Evolutionary conservation across 371 early-diverging fungal genomes (phyloP), one percentile per base, ranked within the genome.

Genomic region (Mucor mucedo): DNA sequence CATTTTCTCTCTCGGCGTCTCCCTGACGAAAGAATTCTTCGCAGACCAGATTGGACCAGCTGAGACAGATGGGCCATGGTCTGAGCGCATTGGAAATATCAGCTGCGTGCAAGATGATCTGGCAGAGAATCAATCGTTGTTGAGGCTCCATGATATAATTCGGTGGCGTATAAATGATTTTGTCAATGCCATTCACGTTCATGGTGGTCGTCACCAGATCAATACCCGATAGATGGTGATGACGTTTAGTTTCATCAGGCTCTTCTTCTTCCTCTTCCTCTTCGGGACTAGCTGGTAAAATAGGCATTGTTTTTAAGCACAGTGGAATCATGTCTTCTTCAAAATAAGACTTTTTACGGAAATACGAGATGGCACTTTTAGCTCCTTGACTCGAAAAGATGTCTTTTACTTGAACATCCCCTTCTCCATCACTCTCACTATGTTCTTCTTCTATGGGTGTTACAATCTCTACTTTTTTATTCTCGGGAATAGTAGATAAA

Each of bases 21-120:
- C 95, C 95, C 65, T 96, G 97, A 44, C 82, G 68, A 60, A 92
- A 93, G 52, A 94, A 95, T 71, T 96, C 97, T 58, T 84, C 82
- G 11, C 91, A 88, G 7, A 95, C 91, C 54, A 91, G 63, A 73
- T 93, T 89, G 0, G 93, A 90, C 97, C 97, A 96, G 49, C 81
- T 82, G 62, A 87, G 86, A 68, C 93, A 94, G 45, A 93, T 78
- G 0, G 82, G 73, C 90, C 93, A 93, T 4, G 96, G 96, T 39
- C 94, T 78, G 35, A 91, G 85, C 0, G 95, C 88, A 62, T 96
- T 96, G 60, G 91, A 91, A 50, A 95, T 93, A 58, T 96, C 96
- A 2, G 94, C 93, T 1, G 92, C 93, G 63, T 95, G 95, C 4
- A 95, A 73, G 52, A 94, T 62, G 11, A 87, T 84, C 52, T 90